Evolutionary conservation across 495 filamentous ascomycete species (phyloP).

Genomic region (Chaetomidium leptoderma): DNA sequence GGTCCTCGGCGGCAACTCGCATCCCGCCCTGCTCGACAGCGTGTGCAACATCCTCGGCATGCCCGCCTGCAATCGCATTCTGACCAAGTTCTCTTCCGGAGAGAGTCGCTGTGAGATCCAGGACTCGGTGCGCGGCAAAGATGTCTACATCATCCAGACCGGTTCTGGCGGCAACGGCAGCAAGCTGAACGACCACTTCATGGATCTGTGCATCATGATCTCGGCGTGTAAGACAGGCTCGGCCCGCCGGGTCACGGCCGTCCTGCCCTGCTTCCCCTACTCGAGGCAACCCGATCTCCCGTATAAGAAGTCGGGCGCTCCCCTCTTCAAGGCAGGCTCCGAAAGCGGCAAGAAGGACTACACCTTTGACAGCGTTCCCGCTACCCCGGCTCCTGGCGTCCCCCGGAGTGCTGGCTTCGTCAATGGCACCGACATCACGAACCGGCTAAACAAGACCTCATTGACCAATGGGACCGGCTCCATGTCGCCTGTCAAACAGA

Average conservation of each 20-base stretch:
- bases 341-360: slow-evolving; percentile 59
- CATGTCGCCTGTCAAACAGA: slow-evolving; percentile 17
- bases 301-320: slow-evolving; percentile 92
- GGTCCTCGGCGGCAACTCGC: slow-evolving; percentile 88
- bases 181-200: slow-evolving; percentile 79
- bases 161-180: slow-evolving; percentile 48
- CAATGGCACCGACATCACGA: slow-evolving; percentile 65
- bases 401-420: slow-evolving; percentile 57
- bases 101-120: slow-evolving; percentile 93
- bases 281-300: slow-evolving; percentile 91
- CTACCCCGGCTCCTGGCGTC: slow-evolving; percentile 70
- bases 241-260: slow-evolving; percentile 84
- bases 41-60: slow-evolving; percentile 87
- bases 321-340: slow-evolving; percentile 64
- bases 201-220: slow-evolving; percentile 95
- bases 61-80: slow-evolving; percentile 72
- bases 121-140: slow-evolving; percentile 94
- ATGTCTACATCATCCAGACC: slow-evolving; percentile 95
- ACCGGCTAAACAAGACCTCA: slow-evolving; percentile 52
- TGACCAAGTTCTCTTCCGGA: slow-evolving; percentile 90
- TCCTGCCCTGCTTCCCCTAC: slow-evolving; percentile 94
- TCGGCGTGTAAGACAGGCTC: slow-evolving; percentile 96
- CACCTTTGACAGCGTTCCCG: slow-evolving; percentile 88
- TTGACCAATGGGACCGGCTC: slow-evolving; percentile 22
- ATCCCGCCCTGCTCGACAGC: slow-evolving; percentile 78